A percentile compares a stretch with the other conserved stretches of the same genome.
These are phyloP conservation scores for Datisca glomerata DNA, from an alignment of 306 rosid genomes.

Conservation along the genomic window DNA sequence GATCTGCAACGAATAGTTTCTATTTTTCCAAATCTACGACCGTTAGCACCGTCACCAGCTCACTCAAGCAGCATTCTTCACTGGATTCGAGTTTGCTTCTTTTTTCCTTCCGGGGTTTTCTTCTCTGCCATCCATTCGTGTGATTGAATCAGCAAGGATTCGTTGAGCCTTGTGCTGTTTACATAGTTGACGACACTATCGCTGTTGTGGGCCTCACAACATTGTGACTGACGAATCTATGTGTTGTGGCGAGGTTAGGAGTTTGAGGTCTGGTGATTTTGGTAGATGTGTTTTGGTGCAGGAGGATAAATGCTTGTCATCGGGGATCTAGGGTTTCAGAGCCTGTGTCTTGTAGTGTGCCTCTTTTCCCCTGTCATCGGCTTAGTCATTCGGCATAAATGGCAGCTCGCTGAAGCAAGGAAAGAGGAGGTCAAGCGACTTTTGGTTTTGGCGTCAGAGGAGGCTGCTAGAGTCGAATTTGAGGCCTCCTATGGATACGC, in stretches of 20 bases:
- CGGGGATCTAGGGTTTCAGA: slow-evolving; percentile 79
- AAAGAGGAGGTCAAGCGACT: slow-evolving; percentile 77
- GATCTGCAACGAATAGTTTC: slow-evolving; percentile 13
- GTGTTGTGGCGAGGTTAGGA: slow-evolving; percentile 26
- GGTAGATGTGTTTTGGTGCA: slow-evolving; percentile 38
- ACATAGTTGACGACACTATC: slow-evolving; percentile 2
- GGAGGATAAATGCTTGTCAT: slow-evolving; percentile 67
- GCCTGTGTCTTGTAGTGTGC: slow-evolving; percentile 20
- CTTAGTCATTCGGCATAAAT: slow-evolving; percentile 41
- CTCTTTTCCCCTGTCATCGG: slow-evolving; percentile 33
- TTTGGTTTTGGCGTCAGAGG: slow-evolving; percentile 58
- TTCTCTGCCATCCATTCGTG: not conserved
- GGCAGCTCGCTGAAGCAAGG: slow-evolving; percentile 50
- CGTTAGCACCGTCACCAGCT: slow-evolving; percentile 9
- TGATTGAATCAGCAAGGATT: slow-evolving; percentile 3
- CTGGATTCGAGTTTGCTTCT: slow-evolving; percentile 11
- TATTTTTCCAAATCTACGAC: slow-evolving; percentile 8
- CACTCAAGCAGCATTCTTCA: slow-evolving; percentile 4
- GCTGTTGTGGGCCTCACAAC: not conserved
- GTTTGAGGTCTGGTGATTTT: slow-evolving; percentile 17
- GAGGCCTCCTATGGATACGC: slow-evolving; percentile 35
- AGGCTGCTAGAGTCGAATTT: slow-evolving; percentile 61
- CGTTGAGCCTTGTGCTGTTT: slow-evolving; percentile 7
- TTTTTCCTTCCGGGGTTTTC: not conserved
- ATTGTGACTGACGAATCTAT: slow-evolving; percentile 28